These are phyloP conservation scores for Hortiboletus campestris DNA, from an alignment of 768 basidiomycete genomes.

Conservation along the genomic window DNA sequence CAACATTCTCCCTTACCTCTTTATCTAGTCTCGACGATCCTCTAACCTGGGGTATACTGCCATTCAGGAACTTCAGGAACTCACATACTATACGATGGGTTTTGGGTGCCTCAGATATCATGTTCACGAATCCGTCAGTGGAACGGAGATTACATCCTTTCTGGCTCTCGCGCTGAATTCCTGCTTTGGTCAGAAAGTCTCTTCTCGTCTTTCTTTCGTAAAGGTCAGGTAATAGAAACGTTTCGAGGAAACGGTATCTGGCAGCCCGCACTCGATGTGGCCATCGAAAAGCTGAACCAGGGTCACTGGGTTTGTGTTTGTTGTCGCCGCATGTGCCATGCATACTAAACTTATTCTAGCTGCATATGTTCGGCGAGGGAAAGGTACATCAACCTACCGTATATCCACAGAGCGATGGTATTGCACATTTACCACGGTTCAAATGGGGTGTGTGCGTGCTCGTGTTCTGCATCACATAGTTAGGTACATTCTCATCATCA, in stretches of 20 bases:
- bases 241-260: conserved; percentile 87
- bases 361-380: conserved; percentile 91
- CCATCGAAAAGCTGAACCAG: conserved; percentile 73
- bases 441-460: conserved; percentile 92
- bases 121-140: conserved; percentile 89
- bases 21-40: conserved; percentile 73
- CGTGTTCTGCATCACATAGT: conserved; percentile 34
- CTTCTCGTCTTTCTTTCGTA: conserved; percentile 80
- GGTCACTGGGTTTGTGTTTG: conserved; percentile 76
- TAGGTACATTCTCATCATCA: neutral
- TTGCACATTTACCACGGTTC: conserved; percentile 64
- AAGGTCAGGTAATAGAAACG: conserved; percentile 91
- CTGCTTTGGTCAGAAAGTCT: conserved; percentile 50
- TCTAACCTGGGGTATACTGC: conserved; percentile 84
- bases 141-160: neutral
- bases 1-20: conserved; percentile 3
- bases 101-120: conserved; percentile 87
- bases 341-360: conserved; percentile 41
- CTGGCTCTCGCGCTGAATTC: conserved; percentile 12
- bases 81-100: conserved; percentile 80
- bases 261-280: conserved; percentile 82
- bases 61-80: conserved; percentile 55
- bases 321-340: neutral
- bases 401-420: conserved; percentile 44
- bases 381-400: conserved; percentile 74